Conservation (phyloP, 805 yeast genomes). For the Ogataea nitratoaversa region DNA sequence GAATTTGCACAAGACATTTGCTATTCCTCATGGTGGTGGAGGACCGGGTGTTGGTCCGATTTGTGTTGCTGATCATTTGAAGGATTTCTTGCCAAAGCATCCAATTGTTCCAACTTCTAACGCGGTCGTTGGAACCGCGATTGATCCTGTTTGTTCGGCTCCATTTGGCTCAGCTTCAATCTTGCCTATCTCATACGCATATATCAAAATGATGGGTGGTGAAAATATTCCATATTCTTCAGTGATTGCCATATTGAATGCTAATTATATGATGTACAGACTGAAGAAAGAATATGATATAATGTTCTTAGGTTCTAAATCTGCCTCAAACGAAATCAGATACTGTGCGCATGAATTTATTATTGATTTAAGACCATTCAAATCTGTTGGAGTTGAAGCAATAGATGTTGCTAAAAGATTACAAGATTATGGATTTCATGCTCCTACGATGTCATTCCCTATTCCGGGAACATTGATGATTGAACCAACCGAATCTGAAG, state of each 20-base stretch:
- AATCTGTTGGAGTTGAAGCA: constrained; percentile 80
- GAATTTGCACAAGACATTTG: constrained; percentile 94
- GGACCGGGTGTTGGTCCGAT: constrained; percentile 99
- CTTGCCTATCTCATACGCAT: constrained; percentile 89
- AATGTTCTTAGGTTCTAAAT: constrained; percentile 57
- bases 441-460: constrained; percentile 98
- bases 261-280: constrained; percentile 89
- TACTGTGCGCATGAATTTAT: constrained; percentile 97
- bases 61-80: constrained; percentile 80
- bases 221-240: constrained; percentile 82
- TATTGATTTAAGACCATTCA: constrained; percentile 82
- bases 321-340: constrained; percentile 36
- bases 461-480: constrained; percentile 97
- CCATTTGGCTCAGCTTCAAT: constrained; percentile 96
- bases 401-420: constrained; percentile 95
- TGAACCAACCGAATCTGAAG: constrained; percentile 96
- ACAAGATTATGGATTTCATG: constrained; percentile 98
- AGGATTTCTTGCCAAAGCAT: constrained; percentile 80
- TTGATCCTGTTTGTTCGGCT: constrained; percentile 82
- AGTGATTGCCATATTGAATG: constrained; percentile 86
- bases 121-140: constrained; percentile 40
- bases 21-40: constrained; percentile 99
- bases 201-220: constrained; percentile 91
- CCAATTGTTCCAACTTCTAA: constrained; percentile 52
- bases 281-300: constrained; percentile 69